A percentile compares a stretch with the other conserved stretches of the same genome.
phyloP scores from a whole-genome alignment of 2,329 filamentous ascomycete genomes.

The Macrophomina tecta region DNA sequence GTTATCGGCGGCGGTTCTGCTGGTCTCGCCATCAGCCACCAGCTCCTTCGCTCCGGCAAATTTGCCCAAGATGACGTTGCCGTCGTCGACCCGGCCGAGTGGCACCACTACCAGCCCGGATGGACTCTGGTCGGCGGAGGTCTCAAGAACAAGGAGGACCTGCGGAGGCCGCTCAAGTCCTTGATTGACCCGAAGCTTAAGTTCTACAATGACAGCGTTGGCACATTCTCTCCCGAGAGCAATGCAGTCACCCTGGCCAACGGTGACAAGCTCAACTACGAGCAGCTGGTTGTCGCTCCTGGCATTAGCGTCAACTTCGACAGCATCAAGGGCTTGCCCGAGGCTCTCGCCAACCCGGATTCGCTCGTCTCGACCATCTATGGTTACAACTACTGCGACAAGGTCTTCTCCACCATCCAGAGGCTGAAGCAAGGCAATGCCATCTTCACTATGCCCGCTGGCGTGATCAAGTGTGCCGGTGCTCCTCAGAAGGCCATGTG shows the following conservation, averaged over 20 bases:
- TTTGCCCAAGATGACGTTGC: slow-evolving; percentile 67
- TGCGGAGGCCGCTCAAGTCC: slow-evolving; percentile 57
- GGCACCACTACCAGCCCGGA: slow-evolving; percentile 72
- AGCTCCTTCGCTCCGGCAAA: slow-evolving; percentile 65
- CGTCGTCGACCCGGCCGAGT: slow-evolving; percentile 66
- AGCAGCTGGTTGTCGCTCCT: slow-evolving; percentile 69
- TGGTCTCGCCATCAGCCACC: slow-evolving; percentile 69
- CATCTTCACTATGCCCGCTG: slow-evolving; percentile 48
- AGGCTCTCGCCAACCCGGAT: slow-evolving; percentile 44
- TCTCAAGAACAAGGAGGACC: slow-evolving; percentile 66
- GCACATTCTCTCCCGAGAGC: slow-evolving; percentile 59
- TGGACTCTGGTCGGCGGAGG: slow-evolving; percentile 74
- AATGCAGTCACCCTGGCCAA: slow-evolving; percentile 63
- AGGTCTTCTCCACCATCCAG: slow-evolving; percentile 41
- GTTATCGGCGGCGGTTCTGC: slow-evolving; percentile 71
- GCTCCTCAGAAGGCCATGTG: slow-evolving; percentile 51
- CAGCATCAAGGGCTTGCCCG: slow-evolving; percentile 41
- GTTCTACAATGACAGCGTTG: slow-evolving; percentile 63
- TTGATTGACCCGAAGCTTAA: slow-evolving; percentile 66
- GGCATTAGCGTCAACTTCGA: slow-evolving; percentile 40
- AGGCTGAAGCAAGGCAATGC: slow-evolving; percentile 43
- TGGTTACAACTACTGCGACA: slow-evolving; percentile 47
- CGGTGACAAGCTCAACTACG: slow-evolving; percentile 64
- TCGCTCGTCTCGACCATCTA: slow-evolving; percentile 46
- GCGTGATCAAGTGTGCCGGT: slow-evolving; percentile 48